A percentile compares a stretch with the other conserved stretches of the same genome.
phyloP scores from a whole-genome alignment of 2,329 filamentous ascomycete genomes.

The Blastomyces gilchristii region DNA sequence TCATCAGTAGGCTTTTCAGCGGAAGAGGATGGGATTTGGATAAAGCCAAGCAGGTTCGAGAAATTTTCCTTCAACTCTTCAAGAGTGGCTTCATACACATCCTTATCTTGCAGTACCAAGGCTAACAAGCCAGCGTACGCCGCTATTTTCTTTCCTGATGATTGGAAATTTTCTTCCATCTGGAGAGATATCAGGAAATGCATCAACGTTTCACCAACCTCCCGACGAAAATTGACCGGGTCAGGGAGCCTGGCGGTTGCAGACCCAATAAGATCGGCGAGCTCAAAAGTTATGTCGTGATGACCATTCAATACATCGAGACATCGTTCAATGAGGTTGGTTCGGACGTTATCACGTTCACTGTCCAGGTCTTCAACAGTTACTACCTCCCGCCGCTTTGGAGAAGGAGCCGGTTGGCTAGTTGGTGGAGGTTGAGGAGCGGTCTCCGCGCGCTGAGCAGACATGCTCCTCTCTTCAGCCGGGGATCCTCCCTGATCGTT shows the following conservation, averaged over 20 bases:
- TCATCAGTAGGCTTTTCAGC: conserved; percentile 60
- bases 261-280: conserved; percentile 73
- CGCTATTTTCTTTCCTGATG: conserved; percentile 60
- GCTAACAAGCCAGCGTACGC: conserved; percentile 89
- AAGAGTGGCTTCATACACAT: conserved; percentile 69
- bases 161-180: conserved; percentile 46
- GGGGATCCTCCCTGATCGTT: conserved; percentile 23
- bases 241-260: conserved; percentile 55
- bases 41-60: conserved; percentile 63
- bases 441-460: conserved; percentile 13
- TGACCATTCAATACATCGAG: conserved; percentile 84
- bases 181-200: conserved; percentile 66
- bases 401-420: conserved; percentile 17
- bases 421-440: conserved; percentile 18
- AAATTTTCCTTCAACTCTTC: conserved; percentile 69
- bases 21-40: conserved; percentile 49
- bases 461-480: conserved; percentile 19
- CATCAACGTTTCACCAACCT: conserved; percentile 73
- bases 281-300: conserved; percentile 77
- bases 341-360: conserved; percentile 60
- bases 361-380: conserved; percentile 72
- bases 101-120: conserved; percentile 68
- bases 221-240: conserved; percentile 50
- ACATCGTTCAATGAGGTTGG: conserved; percentile 76
- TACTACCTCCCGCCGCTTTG: conserved; percentile 25